These are phyloP conservation scores for Agaricales sp. DNA, from an alignment of 1,284 basidiomycete species.

Conservation along the genomic window DNA sequence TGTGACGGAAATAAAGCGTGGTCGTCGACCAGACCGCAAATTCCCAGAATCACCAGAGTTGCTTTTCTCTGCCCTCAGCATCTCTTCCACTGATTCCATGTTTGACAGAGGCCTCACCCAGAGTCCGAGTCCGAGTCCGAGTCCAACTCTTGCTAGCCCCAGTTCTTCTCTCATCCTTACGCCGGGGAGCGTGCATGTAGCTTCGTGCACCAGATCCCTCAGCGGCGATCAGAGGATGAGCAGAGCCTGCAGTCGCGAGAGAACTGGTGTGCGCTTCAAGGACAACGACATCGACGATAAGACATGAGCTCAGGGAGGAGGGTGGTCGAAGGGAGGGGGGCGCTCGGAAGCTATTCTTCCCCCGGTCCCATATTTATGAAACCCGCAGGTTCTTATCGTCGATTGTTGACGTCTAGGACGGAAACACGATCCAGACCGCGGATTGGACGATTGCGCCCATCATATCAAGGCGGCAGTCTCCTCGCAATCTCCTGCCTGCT, in stretches of 20 bases:
- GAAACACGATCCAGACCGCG: too few relatives aligned
- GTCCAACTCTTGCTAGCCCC: not conserved
- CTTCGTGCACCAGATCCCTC: too few relatives aligned
- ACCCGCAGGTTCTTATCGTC: too few relatives aligned
- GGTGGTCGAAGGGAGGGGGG: too few relatives aligned
- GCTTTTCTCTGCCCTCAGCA: not conserved
- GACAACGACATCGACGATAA: not conserved
- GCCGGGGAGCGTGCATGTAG: not conserved
- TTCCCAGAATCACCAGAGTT: not conserved
- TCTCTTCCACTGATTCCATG: not conserved
- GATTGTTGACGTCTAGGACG: not conserved
- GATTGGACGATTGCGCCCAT: too few relatives aligned
- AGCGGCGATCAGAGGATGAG: not conserved
- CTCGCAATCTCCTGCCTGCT: too few relatives aligned
- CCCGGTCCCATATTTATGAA: too few relatives aligned
- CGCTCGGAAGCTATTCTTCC: too few relatives aligned
- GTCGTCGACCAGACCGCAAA: not conserved
- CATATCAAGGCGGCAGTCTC: too few relatives aligned
- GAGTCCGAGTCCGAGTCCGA: not conserved
- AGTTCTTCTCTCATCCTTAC: not conserved
- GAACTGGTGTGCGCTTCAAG: not conserved
- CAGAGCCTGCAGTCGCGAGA: not conserved
- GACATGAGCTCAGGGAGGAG: not conserved
- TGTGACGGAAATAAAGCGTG: not conserved
- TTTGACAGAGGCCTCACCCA: not conserved